These are phyloP conservation scores for Pichia californica DNA, from an alignment of 805 yeast species.

Conservation along the genomic window DNA sequence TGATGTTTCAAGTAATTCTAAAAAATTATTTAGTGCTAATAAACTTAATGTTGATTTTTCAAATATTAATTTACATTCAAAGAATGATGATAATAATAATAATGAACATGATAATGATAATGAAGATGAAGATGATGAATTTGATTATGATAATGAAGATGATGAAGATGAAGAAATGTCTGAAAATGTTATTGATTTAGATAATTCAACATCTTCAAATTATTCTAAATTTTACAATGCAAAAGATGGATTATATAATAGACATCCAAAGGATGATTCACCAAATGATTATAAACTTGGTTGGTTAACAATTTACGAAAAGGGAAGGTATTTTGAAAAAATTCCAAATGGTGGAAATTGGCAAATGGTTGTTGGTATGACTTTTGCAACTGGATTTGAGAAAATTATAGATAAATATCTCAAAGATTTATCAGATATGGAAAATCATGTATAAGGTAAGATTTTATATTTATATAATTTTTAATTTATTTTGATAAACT, in stretches of 20 bases:
- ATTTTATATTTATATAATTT: no score
- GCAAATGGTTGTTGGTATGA: slow-evolving; percentile 47
- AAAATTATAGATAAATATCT: slow-evolving; percentile 24
- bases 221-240: slow-evolving; percentile 32
- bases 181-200: slow-evolving; percentile 5
- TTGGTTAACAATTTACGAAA: slow-evolving; percentile 59
- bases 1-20: background rate
- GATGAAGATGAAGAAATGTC: slow-evolving; percentile 12
- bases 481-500: no score
- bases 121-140: slow-evolving; percentile 13
- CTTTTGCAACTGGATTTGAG: slow-evolving; percentile 46
- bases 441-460: no score
- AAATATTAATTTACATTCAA: background rate
- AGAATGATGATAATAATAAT: background rate
- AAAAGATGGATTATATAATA: slow-evolving; percentile 50
- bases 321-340: slow-evolving; percentile 26
- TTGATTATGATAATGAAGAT: slow-evolving; percentile 14
- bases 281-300: slow-evolving; percentile 58
- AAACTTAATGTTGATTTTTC: slow-evolving; percentile 11
- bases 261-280: slow-evolving; percentile 50
- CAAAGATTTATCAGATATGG: slow-evolving; percentile 2
- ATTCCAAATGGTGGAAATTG: slow-evolving; percentile 43
- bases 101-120: slow-evolving; percentile 7
- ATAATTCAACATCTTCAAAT: background rate
- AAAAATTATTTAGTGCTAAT: slow-evolving; percentile 9